phyloP scores from a whole-genome alignment of 495 filamentous ascomycete genomes.

The Paragyromitra xinjiangensis region DNA sequence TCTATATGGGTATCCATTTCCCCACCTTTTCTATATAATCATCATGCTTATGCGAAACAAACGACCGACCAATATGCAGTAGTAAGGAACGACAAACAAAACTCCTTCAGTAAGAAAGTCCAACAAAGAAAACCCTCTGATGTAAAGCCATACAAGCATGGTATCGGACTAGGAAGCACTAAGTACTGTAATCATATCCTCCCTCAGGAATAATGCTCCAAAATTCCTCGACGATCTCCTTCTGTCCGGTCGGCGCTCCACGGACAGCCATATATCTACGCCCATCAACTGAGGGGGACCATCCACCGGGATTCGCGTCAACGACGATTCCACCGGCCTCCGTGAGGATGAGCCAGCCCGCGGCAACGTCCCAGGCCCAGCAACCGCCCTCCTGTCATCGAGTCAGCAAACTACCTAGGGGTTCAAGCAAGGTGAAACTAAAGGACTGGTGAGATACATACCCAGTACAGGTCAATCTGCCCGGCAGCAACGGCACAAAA shows the following conservation, averaged over 20 bases:
- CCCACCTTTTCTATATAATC: neutral
- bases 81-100: slow-evolving; percentile 1
- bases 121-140: slow-evolving; percentile 11
- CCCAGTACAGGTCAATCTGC: slow-evolving; percentile 83
- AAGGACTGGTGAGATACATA: slow-evolving; percentile 6
- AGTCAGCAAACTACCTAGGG: slow-evolving; percentile 10
- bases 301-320: slow-evolving; percentile 78
- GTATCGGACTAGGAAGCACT: neutral
- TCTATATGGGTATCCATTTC: slow-evolving; percentile 2
- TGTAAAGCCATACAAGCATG: slow-evolving; percentile 8
- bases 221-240: slow-evolving; percentile 81
- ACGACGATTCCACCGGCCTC: slow-evolving; percentile 87
- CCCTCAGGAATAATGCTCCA: slow-evolving; percentile 69
- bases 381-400: slow-evolving; percentile 74
- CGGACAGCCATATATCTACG: slow-evolving; percentile 82
- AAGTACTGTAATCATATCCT: slow-evolving; percentile 65
- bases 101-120: slow-evolving; percentile 1
- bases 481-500: slow-evolving; percentile 82
- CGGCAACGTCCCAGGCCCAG: slow-evolving; percentile 95
- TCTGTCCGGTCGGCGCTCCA: slow-evolving; percentile 71
- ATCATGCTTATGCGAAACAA: slow-evolving; percentile 10
- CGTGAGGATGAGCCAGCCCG: slow-evolving; percentile 85
- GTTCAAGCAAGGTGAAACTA: neutral
- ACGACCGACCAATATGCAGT: slow-evolving; percentile 16
- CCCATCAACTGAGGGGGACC: slow-evolving; percentile 77